These are phyloP conservation scores for Leccinum ochraceum DNA, from an alignment of 768 basidiomycete species.

Conservation along the genomic window DNA sequence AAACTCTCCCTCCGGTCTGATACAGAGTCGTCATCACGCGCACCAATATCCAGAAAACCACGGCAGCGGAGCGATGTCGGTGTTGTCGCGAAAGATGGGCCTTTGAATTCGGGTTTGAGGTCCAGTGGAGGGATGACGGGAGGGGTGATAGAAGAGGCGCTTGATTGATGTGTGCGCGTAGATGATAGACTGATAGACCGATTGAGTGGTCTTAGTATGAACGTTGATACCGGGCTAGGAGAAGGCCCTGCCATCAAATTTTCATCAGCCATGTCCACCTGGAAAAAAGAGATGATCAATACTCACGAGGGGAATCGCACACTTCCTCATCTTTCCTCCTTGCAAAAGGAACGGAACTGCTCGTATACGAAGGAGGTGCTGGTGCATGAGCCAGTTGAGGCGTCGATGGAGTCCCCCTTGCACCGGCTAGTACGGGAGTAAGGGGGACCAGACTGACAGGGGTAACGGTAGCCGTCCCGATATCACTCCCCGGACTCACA, in stretches of 20 bases:
- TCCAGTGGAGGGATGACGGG: constrained; percentile 63
- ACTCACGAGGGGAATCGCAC: constrained; percentile 44
- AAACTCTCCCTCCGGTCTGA: constrained; percentile 60
- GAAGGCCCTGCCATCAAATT: constrained; percentile 43
- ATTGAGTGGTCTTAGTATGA: constrained; percentile 65
- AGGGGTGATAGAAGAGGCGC: constrained; percentile 37
- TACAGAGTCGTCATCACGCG: constrained; percentile 41
- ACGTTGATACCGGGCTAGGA: constrained; percentile 45
- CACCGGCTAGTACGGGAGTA: constrained; percentile 23
- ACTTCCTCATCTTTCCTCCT: constrained; percentile 32
- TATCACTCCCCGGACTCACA: constrained; percentile 22
- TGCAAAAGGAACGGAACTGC: constrained; percentile 24
- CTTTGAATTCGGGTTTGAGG: constrained; percentile 53
- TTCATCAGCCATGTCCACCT: constrained; percentile 6
- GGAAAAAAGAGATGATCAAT: neutral
- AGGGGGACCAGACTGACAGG: constrained; percentile 32
- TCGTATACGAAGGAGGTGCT: constrained; percentile 23
- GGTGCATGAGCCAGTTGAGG: constrained; percentile 18
- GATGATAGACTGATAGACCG: constrained; percentile 66
- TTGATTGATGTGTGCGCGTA: constrained; percentile 56
- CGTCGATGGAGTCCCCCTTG: constrained; percentile 16
- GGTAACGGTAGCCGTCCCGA: constrained; percentile 28
- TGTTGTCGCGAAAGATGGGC: constrained; percentile 30
- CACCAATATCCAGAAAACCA: constrained; percentile 24
- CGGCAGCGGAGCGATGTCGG: constrained; percentile 28